Evolutionary conservation across 768 basidiomycete species (phyloP).

Genomic region (Serendipita indica): DNA sequence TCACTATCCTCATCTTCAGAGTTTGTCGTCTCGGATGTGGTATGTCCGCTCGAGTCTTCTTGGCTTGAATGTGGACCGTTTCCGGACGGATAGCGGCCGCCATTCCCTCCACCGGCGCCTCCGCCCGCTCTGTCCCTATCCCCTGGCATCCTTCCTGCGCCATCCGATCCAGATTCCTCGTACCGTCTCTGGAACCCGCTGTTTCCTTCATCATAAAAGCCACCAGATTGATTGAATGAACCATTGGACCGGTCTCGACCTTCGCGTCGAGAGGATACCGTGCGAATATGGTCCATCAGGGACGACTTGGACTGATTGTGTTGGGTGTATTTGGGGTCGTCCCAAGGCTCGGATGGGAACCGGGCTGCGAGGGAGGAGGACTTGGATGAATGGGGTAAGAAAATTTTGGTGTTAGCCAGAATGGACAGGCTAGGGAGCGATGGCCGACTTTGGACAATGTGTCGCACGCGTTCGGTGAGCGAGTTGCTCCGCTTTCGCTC

Average conservation of each 20-base stretch:
- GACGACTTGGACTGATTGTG: too few relatives aligned
- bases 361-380: background rate
- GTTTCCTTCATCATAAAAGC: background rate
- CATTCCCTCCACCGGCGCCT: background rate
- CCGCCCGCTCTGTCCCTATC: background rate
- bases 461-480: background rate
- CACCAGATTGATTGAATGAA: background rate
- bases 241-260: background rate
- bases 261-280: background rate
- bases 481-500: constrained; percentile 7
- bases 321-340: background rate
- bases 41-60: too few relatives aligned
- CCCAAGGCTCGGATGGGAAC: constrained; percentile 4
- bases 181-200: too few relatives aligned
- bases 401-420: constrained; percentile 5
- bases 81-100: background rate
- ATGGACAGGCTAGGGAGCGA: constrained; percentile 7
- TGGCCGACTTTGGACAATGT: background rate
- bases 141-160: background rate
- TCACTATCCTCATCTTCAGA: constrained; percentile 25
- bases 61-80: too few relatives aligned
- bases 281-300: too few relatives aligned
- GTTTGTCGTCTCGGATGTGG: background rate
- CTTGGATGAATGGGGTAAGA: background rate
- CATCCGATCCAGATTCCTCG: background rate